phyloP scores from a whole-genome alignment of 2,329 filamentous ascomycete genomes.

The Xylariaceae sp. region DNA sequence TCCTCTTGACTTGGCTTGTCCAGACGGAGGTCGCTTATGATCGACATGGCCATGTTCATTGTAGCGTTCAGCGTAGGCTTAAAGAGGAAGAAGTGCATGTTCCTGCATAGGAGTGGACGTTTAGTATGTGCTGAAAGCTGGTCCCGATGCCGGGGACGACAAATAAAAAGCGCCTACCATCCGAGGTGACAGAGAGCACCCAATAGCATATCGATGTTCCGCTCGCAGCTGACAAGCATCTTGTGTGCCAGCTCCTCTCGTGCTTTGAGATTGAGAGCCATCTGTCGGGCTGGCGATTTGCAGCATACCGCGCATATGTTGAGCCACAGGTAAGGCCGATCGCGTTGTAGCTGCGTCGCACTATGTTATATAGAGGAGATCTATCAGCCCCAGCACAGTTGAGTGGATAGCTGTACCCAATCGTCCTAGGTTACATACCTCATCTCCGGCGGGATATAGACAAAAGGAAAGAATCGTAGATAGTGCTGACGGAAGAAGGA shows the following conservation, averaged over 20 bases:
- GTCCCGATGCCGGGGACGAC: neutral
- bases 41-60: slow-evolving; percentile 37
- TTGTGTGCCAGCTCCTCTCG: slow-evolving; percentile 41
- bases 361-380: slow-evolving; percentile 8
- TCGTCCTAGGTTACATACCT: slow-evolving; percentile 12
- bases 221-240: slow-evolving; percentile 43
- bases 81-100: slow-evolving; percentile 28
- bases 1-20: slow-evolving; percentile 27
- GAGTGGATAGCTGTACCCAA: no score
- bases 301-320: slow-evolving; percentile 43
- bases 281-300: slow-evolving; percentile 37
- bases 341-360: slow-evolving; percentile 19
- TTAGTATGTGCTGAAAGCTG: no score
- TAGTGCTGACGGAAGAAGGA: slow-evolving; percentile 22
- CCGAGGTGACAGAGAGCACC: slow-evolving; percentile 42
- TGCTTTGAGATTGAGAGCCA: slow-evolving; percentile 35
- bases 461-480: slow-evolving; percentile 26
- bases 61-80: slow-evolving; percentile 43
- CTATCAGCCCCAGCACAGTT: slow-evolving; percentile 10
- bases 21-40: slow-evolving; percentile 43
- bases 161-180: slow-evolving; percentile 37
- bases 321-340: slow-evolving; percentile 43
- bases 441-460: slow-evolving; percentile 23
- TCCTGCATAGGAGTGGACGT: no score
- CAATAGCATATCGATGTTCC: slow-evolving; percentile 46